phyloP scores from a whole-genome alignment of 2,329 filamentous ascomycete genomes.

The Curvularia verruculosa region DNA sequence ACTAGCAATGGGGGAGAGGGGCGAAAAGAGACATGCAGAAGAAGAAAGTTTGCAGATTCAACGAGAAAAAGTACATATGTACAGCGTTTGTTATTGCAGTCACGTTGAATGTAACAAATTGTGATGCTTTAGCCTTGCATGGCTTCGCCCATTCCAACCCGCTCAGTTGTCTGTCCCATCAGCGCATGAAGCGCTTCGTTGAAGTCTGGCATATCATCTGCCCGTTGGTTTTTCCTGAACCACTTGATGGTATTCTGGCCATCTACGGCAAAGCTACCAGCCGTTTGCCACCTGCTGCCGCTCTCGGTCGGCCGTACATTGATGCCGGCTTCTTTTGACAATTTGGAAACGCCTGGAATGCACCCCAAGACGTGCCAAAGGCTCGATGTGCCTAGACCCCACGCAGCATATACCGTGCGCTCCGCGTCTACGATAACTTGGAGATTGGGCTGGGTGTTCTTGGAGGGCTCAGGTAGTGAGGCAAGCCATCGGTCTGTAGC shows the following conservation, averaged over 20 bases:
- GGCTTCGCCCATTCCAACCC: not conserved
- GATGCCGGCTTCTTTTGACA: slow-evolving; percentile 68
- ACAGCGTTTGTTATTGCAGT: not conserved
- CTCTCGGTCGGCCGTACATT: slow-evolving; percentile 70
- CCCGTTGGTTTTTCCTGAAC: slow-evolving; percentile 55
- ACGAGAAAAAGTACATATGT: not conserved
- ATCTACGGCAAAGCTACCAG: slow-evolving; percentile 69
- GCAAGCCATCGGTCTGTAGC: slow-evolving; percentile 45
- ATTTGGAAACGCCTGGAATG: slow-evolving; percentile 63
- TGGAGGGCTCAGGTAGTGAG: slow-evolving; percentile 28
- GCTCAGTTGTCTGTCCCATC: not conserved
- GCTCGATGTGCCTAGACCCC: slow-evolving; percentile 67
- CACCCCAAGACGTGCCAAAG: slow-evolving; percentile 67
- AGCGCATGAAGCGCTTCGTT: slow-evolving; percentile 51
- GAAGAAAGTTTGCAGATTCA: not conserved
- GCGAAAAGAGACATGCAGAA: not conserved
- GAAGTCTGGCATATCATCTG: slow-evolving; percentile 63
- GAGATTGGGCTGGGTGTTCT: slow-evolving; percentile 58
- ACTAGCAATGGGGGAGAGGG: not conserved
- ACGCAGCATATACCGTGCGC: slow-evolving; percentile 66
- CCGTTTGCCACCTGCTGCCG: slow-evolving; percentile 71
- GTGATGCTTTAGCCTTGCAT: not conserved
- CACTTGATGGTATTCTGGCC: slow-evolving; percentile 60
- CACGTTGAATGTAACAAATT: not conserved
- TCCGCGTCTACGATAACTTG: slow-evolving; percentile 66